Evolutionary conservation across 176 grass and related monocot genomes (phyloP), one percentile per base, ranked within the genome.

Genomic region (Carex parvula): DNA sequence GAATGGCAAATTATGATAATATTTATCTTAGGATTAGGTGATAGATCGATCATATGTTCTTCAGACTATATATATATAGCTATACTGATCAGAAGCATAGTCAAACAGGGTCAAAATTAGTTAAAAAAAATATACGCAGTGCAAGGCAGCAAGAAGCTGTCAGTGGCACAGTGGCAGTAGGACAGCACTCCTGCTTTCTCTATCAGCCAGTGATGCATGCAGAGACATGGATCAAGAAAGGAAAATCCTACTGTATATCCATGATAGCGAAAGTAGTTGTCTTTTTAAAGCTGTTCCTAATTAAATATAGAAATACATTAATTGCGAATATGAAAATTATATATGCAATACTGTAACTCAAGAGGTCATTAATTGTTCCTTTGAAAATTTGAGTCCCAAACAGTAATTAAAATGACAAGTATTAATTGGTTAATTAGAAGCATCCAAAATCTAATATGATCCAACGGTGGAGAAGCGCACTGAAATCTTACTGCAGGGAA

Each of bases 171-270:
- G 39, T 50, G 13, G 70, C 42, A 41, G 20, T n/a, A 52, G 41
- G 60, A 52, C 39, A 52, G n/a, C n/a, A 73, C 2, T 56, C 13
- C 26, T 33, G 50, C 20, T 77, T 56, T 30, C 73, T 77, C 73
- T 55, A 77, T 54, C 18, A 20, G 14, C n/a, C 73, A 55, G 52
- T 35, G 14, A 39, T 39, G 12, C 72, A 39, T 39, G 12, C 72
- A 76, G 72, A 75, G 71, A 76, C 14, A 78, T 57, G 56, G 73
- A 53, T 75, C 12, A 14, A 75, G 29, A 75, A 75, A 78, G 26
- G 33, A 24, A 24, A 56, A 78, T 78, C 73, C 73, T 78, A 78
- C 73, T 78, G 73, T 78, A 57, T 75, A 29, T 46, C 22, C 73
- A 78, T 78, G 52, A 78, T 57, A 78, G 73, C 52, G 0, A 20